These are phyloP conservation scores for Piper longum DNA, from an alignment of 164 flowering plant species.

Conservation along the genomic window DNA sequence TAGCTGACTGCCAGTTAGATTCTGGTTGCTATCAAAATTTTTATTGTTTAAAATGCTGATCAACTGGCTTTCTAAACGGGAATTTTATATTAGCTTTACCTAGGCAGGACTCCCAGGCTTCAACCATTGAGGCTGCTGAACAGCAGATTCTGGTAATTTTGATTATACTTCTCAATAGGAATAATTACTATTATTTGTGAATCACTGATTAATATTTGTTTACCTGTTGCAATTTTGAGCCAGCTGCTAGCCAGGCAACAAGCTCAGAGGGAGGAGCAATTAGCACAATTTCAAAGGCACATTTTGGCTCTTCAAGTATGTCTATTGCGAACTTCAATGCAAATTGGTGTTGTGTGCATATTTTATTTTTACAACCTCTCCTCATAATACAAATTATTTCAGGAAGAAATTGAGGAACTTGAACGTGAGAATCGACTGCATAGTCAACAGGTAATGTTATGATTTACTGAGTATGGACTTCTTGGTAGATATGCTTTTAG, in stretches of 20 bases:
- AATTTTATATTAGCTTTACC: conserved; percentile 25
- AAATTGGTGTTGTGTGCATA: conserved; percentile 10
- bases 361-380: neutral
- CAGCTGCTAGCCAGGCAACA: conserved; percentile 95
- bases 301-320: conserved; percentile 93
- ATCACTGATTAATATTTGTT: neutral
- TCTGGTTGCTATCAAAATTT: no score
- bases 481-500: no score
- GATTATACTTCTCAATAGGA: no score
- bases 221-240: conserved; percentile 3
- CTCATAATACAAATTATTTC: conserved; percentile 10
- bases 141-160: conserved; percentile 82
- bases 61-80: neutral
- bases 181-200: no score
- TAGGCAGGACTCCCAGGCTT: conserved; percentile 36
- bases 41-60: neutral
- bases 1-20: no score
- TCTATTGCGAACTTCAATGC: neutral
- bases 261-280: conserved; percentile 96
- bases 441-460: conserved; percentile 65
- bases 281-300: conserved; percentile 91
- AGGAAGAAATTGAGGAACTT: conserved; percentile 98
- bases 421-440: conserved; percentile 96
- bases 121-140: conserved; percentile 54
- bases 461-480: neutral